Conservation (phyloP, 75 land plant genomes). For the Pinus albicaulis region DNA sequence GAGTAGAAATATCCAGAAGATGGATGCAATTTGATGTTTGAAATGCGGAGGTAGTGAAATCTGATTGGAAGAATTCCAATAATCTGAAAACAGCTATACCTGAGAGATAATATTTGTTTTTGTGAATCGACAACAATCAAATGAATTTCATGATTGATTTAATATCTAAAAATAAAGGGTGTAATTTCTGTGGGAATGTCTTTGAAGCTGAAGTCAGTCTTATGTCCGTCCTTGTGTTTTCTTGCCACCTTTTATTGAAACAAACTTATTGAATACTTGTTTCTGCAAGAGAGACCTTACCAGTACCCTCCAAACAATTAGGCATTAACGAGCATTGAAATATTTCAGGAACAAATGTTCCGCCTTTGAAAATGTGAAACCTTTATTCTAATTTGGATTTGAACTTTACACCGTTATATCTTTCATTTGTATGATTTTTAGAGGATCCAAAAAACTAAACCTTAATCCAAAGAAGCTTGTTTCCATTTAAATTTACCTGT, state of each 20-base stretch:
- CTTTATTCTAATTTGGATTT: not conserved
- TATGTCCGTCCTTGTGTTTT: not conserved
- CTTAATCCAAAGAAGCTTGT: not conserved
- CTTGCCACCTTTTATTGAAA: not conserved
- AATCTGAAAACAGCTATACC: too few species aligned
- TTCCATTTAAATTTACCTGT: not conserved
- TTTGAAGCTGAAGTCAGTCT: not conserved
- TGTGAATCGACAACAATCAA: too few species aligned
- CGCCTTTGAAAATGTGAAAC: not conserved
- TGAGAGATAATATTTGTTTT: too few species aligned
- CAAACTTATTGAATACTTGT: not conserved
- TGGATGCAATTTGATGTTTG: too few species aligned
- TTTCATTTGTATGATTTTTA: not conserved
- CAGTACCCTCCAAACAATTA: not conserved
- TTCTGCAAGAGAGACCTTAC: not conserved
- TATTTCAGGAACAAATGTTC: not conserved
- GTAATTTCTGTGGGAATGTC: not conserved
- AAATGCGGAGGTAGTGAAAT: too few species aligned
- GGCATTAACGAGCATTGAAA: not conserved
- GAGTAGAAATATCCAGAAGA: too few species aligned
- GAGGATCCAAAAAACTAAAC: not conserved
- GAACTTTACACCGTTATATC: not conserved
- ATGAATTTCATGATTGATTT: too few species aligned
- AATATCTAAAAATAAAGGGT: too few species aligned
- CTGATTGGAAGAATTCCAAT: too few species aligned